Evolutionary conservation across 2,329 filamentous ascomycete species (phyloP), one percentile per base, ranked within the genome.

Genomic region (Talaromyces marneffei): DNA sequence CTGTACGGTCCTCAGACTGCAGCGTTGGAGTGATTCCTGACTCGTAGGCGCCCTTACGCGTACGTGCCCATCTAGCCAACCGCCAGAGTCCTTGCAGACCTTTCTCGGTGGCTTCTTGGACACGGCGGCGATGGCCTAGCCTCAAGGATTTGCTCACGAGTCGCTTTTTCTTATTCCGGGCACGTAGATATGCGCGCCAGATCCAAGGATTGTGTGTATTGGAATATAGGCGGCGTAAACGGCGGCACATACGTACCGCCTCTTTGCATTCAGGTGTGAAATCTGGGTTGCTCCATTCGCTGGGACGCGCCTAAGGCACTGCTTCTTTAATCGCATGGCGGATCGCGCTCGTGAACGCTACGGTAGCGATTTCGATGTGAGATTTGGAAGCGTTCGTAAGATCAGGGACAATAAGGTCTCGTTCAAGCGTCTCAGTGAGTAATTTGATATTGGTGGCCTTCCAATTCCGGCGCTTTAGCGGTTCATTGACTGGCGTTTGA

Each of bases 21-120:
- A 56, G 33, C 3, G 16, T 42, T 0, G 37, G 54, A 0, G 54
- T 57, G 35, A 57, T 57, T 1, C 37, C 37, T 2, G 20, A 27
- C 44, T 57, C 16, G 25, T 57, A 57, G 5, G n/a, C 23, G 2
- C 37, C 54, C 14, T 12, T 16, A 2, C 37, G 37, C 3, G 31
- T 9, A 1, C 65, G 63, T 3, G 69, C 70, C 70, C 64, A 71
- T 44, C 65, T 69, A 0, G 62, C 64, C 2, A 72, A 59, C n/a
- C 61, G 66, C 68, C 61, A 71, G 10, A 71, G 58, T 12, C 66
- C 64, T 10, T 35, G 29, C 2, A 63, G 63, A 10, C 62, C 62
- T 8, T 63, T 62, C 23, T 65, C 40, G 4, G 66, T 62, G 39
- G 65, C 67, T 54, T 69, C 37, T 61, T 69, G 65, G 16, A 72